phyloP scores from a whole-genome alignment of 495 filamentous ascomycete genomes.

The Acidomyces sp. region DNA sequence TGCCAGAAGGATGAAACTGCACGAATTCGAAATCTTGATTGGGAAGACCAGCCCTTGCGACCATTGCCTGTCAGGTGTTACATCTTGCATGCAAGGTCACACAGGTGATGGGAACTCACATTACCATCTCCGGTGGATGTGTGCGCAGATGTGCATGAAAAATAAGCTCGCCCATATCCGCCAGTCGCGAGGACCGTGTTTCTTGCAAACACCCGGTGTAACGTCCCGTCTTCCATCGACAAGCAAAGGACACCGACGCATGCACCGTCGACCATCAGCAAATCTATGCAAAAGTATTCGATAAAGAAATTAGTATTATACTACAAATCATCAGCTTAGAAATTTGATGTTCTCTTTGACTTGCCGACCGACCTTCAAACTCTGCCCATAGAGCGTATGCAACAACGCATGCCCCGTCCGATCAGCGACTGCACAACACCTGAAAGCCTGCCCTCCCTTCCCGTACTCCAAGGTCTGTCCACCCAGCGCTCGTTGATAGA shows the following conservation, averaged over 20 bases:
- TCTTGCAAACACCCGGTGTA: slow-evolving; percentile 88
- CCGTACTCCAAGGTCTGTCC: slow-evolving; percentile 90
- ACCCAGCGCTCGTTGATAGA: slow-evolving; percentile 95
- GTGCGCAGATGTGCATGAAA: slow-evolving; percentile 93
- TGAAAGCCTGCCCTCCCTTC: slow-evolving; percentile 93
- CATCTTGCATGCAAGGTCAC: no score
- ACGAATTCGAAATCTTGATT: slow-evolving; percentile 99
- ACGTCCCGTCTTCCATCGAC: slow-evolving; percentile 95
- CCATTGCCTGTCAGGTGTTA: slow-evolving; percentile 98
- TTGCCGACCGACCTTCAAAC: slow-evolving; percentile 36
- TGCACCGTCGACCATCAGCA: slow-evolving; percentile 92
- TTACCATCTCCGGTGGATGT: slow-evolving; percentile 97
- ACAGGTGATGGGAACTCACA: slow-evolving; percentile 73
- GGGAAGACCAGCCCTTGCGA: slow-evolving; percentile 86
- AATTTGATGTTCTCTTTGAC: no score
- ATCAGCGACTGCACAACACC: slow-evolving; percentile 89
- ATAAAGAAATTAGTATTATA: slow-evolving; percentile 99
- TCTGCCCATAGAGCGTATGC: slow-evolving; percentile 97
- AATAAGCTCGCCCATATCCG: slow-evolving; percentile 93
- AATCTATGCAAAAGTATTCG: slow-evolving; percentile 91
- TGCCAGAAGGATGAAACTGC: slow-evolving; percentile 97
- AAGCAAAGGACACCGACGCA: slow-evolving; percentile 93
- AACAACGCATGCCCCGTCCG: slow-evolving; percentile 92
- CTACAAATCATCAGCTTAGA: slow-evolving; percentile 27
- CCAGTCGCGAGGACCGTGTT: slow-evolving; percentile 94